Conservation (phyloP, 306 rosid genomes). For the Cucurbita moschata region DNA sequence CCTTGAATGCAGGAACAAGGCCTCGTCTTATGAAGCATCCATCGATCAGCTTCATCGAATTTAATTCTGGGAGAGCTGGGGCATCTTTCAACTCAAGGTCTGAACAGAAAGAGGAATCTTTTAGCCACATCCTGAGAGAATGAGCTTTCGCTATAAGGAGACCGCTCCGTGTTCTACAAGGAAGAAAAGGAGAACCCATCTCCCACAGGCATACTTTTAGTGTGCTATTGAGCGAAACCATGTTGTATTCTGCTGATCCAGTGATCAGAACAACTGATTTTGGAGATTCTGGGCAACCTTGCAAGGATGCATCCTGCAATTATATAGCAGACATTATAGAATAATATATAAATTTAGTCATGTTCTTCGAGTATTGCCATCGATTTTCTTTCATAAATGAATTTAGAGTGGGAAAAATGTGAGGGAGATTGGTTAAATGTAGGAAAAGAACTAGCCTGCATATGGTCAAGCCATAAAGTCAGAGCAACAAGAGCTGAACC, state of each 20-base stretch:
- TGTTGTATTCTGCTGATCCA: constrained; percentile 81
- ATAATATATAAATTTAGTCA: neutral
- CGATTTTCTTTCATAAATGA: neutral
- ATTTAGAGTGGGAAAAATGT: too few species aligned
- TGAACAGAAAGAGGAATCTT: constrained; percentile 84
- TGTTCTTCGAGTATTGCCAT: neutral
- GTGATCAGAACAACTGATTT: constrained; percentile 88
- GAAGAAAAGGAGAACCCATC: constrained; percentile 93
- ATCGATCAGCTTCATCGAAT: constrained; percentile 64
- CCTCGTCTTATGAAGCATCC: constrained; percentile 85
- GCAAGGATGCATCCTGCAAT: constrained; percentile 84
- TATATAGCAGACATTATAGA: neutral
- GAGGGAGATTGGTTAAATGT: neutral
- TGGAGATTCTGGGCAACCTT: constrained; percentile 82
- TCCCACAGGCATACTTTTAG: constrained; percentile 88
- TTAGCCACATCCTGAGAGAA: constrained; percentile 92
- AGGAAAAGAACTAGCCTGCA: constrained; percentile 57
- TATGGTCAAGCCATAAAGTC: constrained; percentile 93
- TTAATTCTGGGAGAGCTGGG: constrained; percentile 39
- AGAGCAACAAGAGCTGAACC: constrained; percentile 94
- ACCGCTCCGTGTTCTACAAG: constrained; percentile 67
- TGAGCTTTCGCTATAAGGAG: constrained; percentile 90
- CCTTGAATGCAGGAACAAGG: constrained; percentile 79
- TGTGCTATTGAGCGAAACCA: constrained; percentile 70
- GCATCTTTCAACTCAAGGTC: constrained; percentile 86